phyloP scores from a whole-genome alignment of 2,329 filamentous ascomycete species.

The Fusarium keratoplasticum region DNA sequence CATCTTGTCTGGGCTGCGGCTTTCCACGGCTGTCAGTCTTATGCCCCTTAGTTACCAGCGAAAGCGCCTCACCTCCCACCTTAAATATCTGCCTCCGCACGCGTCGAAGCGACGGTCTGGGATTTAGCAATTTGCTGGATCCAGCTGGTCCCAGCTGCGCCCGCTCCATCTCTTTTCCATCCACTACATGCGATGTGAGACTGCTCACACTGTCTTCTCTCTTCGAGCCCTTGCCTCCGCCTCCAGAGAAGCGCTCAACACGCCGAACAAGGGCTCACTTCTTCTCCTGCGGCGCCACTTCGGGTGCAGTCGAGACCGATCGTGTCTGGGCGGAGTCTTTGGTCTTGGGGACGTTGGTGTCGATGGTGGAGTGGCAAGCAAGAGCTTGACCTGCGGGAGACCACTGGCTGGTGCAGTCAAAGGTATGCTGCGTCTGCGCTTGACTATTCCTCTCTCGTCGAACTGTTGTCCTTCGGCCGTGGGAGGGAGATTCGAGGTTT shows the following conservation, averaged over 20 bases:
- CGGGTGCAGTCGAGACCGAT: conserved; percentile 9
- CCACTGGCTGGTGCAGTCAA: conserved; percentile 4
- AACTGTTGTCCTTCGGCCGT: neutral
- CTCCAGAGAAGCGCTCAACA: neutral
- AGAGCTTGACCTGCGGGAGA: conserved; percentile 25
- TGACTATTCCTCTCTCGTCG: neutral
- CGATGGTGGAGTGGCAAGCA: conserved; percentile 7
- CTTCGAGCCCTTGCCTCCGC: neutral
- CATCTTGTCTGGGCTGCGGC: neutral
- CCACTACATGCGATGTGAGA: neutral
- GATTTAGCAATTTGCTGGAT: neutral
- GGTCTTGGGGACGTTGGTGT: neutral
- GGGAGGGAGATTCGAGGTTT: neutral
- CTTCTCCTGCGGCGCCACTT: conserved; percentile 8
- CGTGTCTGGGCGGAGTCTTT: neutral
- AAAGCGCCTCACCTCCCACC: neutral
- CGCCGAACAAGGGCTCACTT: neutral
- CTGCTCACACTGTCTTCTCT: neutral
- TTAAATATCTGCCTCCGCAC: neutral
- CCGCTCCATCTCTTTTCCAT: neutral
- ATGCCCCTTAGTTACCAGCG: neutral
- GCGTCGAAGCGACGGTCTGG: neutral
- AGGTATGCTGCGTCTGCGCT: conserved; percentile 21
- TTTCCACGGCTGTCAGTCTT: neutral
- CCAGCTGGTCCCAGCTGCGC: neutral